phyloP scores from a whole-genome alignment of 495 filamentous ascomycete species.

The Tuber microsphaerosporum region DNA sequence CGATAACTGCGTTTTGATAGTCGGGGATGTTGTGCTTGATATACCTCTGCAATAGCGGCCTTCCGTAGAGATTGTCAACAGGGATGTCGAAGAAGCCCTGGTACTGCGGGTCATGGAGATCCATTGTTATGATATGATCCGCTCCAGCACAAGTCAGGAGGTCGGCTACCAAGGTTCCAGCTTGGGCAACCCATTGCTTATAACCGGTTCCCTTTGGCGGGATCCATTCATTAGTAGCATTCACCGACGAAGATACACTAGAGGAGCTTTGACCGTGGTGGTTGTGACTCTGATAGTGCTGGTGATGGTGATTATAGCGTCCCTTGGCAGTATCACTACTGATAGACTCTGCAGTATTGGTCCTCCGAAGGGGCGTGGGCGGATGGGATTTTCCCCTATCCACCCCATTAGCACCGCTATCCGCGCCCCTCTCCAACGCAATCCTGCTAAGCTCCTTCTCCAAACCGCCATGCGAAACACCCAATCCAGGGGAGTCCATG shows the following conservation, averaged over 20 bases:
- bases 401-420: conserved; percentile 16
- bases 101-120: conserved; percentile 96
- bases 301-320: conserved; percentile 20
- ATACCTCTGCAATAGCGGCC: conserved; percentile 79
- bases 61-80: conserved; percentile 90
- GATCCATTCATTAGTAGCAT: conserved; percentile 41
- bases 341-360: conserved; percentile 57
- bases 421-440: conserved; percentile 27
- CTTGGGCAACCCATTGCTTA: conserved; percentile 97
- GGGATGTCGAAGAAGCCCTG: conserved; percentile 98
- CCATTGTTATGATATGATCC: conserved; percentile 95
- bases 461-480: conserved; percentile 54
- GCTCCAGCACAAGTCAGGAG: conserved; percentile 91
- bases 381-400: conserved; percentile 20
- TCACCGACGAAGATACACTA: conserved; percentile 25
- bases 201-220: conserved; percentile 65
- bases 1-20: conserved; percentile 79
- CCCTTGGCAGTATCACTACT: conserved; percentile 42
- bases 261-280: conserved; percentile 21
- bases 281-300: conserved; percentile 30
- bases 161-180: conserved; percentile 89
- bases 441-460: conserved; percentile 55
- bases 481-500: conserved; percentile 55
- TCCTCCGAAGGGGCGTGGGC: conserved; percentile 43
- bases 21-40: conserved; percentile 82